Evolutionary conservation across 495 filamentous ascomycete genomes (phyloP).

Genomic region (Cenococcum geophilum): DNA sequence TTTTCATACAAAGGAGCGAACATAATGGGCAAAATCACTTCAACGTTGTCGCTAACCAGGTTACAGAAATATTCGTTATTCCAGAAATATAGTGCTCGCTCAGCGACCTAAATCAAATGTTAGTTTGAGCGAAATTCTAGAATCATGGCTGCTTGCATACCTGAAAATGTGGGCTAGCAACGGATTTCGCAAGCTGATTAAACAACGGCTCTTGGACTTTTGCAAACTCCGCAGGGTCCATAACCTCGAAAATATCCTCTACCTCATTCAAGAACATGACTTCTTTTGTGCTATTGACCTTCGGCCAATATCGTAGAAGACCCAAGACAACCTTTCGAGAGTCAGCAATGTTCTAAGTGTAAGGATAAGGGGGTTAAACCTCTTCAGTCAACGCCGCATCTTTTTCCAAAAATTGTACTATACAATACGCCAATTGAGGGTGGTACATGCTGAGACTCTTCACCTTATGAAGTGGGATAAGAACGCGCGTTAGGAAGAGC

Average conservation of each 20-base stretch:
- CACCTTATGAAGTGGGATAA: slow-evolving; percentile 94
- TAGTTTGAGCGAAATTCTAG: not conserved
- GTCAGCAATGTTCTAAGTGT: not conserved
- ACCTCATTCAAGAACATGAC: slow-evolving; percentile 99
- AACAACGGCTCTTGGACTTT: slow-evolving; percentile 98
- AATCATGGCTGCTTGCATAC: slow-evolving; percentile 38
- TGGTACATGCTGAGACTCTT: slow-evolving; percentile 99
- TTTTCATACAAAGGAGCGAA: slow-evolving; percentile 98
- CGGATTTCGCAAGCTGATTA: slow-evolving; percentile 93
- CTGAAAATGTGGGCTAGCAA: slow-evolving; percentile 98
- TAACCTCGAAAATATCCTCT: slow-evolving; percentile 99
- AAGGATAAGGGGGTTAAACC: slow-evolving; percentile 44
- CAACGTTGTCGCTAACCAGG: slow-evolving; percentile 96
- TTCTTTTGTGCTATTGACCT: slow-evolving; percentile 98
- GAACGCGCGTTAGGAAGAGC: slow-evolving; percentile 86
- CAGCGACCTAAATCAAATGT: slow-evolving; percentile 63
- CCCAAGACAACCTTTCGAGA: slow-evolving; percentile 81
- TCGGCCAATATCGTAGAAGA: slow-evolving; percentile 94
- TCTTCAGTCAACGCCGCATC: slow-evolving; percentile 96
- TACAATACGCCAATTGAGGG: slow-evolving; percentile 96
- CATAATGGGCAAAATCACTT: slow-evolving; percentile 98
- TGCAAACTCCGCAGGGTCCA: slow-evolving; percentile 97
- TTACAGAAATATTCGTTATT: slow-evolving; percentile 99
- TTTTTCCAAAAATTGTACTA: slow-evolving; percentile 98
- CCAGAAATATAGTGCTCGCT: slow-evolving; percentile 98